These are phyloP conservation scores for Scutellaria barbata DNA, from an alignment of 257 asterid species.

Conservation along the genomic window DNA sequence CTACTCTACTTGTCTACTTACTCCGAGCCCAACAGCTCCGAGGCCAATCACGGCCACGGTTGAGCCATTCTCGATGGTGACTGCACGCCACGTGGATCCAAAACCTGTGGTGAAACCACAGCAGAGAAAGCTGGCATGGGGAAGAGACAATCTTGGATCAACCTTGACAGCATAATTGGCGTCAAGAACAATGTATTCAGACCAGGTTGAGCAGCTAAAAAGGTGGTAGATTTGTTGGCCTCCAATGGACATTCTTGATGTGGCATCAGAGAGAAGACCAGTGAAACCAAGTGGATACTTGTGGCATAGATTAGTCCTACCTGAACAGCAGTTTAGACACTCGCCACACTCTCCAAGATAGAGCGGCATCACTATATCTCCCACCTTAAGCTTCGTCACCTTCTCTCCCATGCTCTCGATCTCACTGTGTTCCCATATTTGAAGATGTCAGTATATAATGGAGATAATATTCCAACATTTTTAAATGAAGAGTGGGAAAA, in stretches of 20 bases:
- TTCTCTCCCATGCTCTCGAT: constrained; percentile 68
- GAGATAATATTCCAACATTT: too few species aligned
- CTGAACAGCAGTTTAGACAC: constrained; percentile 63
- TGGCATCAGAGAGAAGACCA: constrained; percentile 68
- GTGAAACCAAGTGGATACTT: constrained; percentile 49
- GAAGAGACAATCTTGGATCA: constrained; percentile 61
- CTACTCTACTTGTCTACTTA: constrained; percentile 26
- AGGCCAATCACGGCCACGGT: constrained; percentile 83
- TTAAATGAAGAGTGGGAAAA: not conserved
- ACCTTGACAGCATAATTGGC: constrained; percentile 60
- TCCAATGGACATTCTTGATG: constrained; percentile 62
- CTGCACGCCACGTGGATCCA: constrained; percentile 62
- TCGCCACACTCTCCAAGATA: constrained; percentile 72
- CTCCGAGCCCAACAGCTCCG: constrained; percentile 88
- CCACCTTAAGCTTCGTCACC: constrained; percentile 53
- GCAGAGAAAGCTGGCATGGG: constrained; percentile 70
- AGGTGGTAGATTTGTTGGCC: constrained; percentile 61
- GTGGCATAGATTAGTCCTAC: constrained; percentile 57
- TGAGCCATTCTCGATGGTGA: constrained; percentile 59
- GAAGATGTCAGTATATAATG: too few species aligned
- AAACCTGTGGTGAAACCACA: constrained; percentile 83
- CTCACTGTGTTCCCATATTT: constrained; percentile 38
- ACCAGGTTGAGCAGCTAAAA: constrained; percentile 83
- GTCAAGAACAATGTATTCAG: constrained; percentile 67
- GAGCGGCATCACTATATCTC: constrained; percentile 70